Conservation (phyloP, 257 asterid species). For the Solanum chiquidenum region DNA sequence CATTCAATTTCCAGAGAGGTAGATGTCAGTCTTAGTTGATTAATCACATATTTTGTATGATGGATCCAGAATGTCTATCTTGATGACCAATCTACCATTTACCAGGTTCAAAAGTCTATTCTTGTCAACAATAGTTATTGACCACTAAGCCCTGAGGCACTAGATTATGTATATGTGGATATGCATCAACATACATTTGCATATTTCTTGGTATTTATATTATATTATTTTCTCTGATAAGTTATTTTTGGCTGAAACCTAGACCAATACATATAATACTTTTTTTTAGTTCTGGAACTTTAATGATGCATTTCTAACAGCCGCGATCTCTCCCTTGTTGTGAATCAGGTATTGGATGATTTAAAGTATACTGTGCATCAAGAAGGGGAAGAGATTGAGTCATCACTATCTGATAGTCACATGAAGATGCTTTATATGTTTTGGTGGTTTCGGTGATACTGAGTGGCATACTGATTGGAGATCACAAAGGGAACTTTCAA, state of each 20-base stretch:
- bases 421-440: background rate
- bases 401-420: background rate
- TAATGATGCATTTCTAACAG: background rate
- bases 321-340: background rate
- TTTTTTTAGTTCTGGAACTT: background rate
- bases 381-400: background rate
- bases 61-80: background rate
- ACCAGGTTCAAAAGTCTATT: background rate
- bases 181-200: background rate
- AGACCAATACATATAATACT: background rate
- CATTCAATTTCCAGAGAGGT: background rate
- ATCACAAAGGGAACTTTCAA: background rate
- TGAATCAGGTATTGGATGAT: constrained; percentile 7
- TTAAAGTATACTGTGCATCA: background rate
- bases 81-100: background rate
- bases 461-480: constrained; percentile 11
- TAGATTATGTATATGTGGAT: background rate
- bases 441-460: background rate
- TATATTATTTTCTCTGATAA: background rate
- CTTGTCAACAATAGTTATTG: background rate
- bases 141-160: background rate
- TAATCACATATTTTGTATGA: background rate
- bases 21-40: background rate
- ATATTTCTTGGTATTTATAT: background rate
- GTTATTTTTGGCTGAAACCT: background rate